phyloP scores from a whole-genome alignment of 2,329 filamentous ascomycete species.

The Pezicula carpinea region DNA sequence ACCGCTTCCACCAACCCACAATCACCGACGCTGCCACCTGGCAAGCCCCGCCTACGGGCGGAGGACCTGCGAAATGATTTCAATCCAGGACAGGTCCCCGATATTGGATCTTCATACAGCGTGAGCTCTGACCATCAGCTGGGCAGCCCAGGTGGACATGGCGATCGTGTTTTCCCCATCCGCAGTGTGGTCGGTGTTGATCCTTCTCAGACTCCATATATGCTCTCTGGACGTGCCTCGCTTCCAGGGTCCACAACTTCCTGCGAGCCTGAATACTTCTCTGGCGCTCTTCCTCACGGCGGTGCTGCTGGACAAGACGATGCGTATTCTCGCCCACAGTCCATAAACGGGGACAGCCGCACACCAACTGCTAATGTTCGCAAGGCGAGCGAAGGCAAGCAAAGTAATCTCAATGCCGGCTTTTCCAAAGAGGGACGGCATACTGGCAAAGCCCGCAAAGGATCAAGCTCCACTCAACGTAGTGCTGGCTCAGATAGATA shows the following conservation, averaged over 20 bases:
- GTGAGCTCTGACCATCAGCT: neutral
- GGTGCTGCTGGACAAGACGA: slow-evolving; percentile 1
- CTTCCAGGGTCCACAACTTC: neutral
- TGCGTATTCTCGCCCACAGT: neutral
- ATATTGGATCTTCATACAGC: neutral
- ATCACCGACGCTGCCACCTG: neutral
- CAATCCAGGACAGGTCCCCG: neutral
- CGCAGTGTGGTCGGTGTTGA: slow-evolving; percentile 25
- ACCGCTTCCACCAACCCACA: no score
- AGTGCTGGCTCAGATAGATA: slow-evolving; percentile 9
- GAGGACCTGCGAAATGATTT: neutral
- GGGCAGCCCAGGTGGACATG: neutral
- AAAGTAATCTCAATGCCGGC: neutral
- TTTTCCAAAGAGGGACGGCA: neutral
- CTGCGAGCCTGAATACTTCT: slow-evolving; percentile 18
- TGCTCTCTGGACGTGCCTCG: slow-evolving; percentile 1
- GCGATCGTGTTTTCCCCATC: slow-evolving; percentile 25
- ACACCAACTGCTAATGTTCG: neutral
- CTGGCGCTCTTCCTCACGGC: neutral
- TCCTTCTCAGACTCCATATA: slow-evolving; percentile 18
- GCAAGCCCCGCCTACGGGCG: neutral
- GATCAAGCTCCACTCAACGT: slow-evolving; percentile 7
- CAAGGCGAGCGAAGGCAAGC: neutral
- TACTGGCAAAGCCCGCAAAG: slow-evolving; percentile 8
- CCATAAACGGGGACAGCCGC: neutral